phyloP scores from a whole-genome alignment of 2,329 filamentous ascomycete species.

The Fusarium sp. region DNA sequence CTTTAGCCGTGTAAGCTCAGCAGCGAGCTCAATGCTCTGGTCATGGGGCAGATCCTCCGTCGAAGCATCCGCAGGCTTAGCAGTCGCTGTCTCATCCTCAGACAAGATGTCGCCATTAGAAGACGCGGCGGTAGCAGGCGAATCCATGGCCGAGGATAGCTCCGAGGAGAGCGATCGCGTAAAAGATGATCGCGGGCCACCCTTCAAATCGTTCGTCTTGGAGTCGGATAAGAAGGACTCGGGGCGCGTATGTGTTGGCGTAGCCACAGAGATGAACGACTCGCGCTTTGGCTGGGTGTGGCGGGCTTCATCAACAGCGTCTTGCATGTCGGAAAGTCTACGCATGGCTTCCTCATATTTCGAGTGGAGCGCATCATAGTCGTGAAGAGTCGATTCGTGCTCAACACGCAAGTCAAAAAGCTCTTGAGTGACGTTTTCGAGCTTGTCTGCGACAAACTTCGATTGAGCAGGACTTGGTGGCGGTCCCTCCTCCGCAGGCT shows the following conservation, averaged over 20 bases:
- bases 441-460: constrained; percentile 90
- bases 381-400: constrained; percentile 85
- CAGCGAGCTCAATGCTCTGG: constrained; percentile 62
- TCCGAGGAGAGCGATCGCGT: constrained; percentile 95
- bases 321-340: constrained; percentile 86
- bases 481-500: constrained; percentile 43
- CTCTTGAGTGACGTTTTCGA: constrained; percentile 92
- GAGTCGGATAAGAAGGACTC: constrained; percentile 88
- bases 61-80: constrained; percentile 58
- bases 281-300: constrained; percentile 71
- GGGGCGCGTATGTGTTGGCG: constrained; percentile 70
- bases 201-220: constrained; percentile 79
- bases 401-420: constrained; percentile 91
- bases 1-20: constrained; percentile 81
- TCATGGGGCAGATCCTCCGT: constrained; percentile 58
- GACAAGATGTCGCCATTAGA: constrained; percentile 68
- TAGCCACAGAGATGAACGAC: constrained; percentile 68
- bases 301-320: constrained; percentile 83
- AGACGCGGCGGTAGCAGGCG: constrained; percentile 74
- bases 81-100: constrained; percentile 60
- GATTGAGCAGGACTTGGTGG: constrained; percentile 83
- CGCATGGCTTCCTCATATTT: constrained; percentile 94
- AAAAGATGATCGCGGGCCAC: constrained; percentile 74
- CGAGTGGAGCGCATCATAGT: constrained; percentile 84
- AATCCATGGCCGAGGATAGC: constrained; percentile 88